Conservation (phyloP, 2,329 filamentous ascomycete genomes). For the Aspergillus chevalieri region DNA sequence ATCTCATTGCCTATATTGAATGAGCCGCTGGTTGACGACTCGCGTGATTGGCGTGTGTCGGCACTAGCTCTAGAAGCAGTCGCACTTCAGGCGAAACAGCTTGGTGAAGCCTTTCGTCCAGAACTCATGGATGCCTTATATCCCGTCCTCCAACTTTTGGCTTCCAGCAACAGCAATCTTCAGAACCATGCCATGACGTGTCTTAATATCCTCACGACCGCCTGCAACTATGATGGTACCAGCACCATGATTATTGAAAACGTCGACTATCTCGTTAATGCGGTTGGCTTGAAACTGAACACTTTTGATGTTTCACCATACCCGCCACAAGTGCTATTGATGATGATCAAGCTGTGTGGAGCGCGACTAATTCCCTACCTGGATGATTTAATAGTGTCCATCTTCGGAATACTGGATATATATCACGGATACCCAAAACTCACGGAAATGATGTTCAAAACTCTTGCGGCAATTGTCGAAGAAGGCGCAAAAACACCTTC, state of each 20-base stretch:
- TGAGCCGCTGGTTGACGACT: conserved; percentile 31
- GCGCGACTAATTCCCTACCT: conserved; percentile 76
- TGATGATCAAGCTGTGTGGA: conserved; percentile 89
- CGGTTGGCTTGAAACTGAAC: conserved; percentile 80
- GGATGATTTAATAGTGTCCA: conserved; percentile 82
- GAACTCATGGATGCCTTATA: conserved; percentile 90
- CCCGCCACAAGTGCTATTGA: conserved; percentile 79
- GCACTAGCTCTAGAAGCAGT: conserved; percentile 76
- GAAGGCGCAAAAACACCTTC: conserved; percentile 61
- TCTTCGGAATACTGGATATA: conserved; percentile 88
- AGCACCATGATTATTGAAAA: conserved; percentile 80
- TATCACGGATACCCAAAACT: conserved; percentile 88
- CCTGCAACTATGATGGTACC: conserved; percentile 69
- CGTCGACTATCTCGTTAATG: conserved; percentile 93
- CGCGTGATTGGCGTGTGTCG: conserved; percentile 63
- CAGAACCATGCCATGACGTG: conserved; percentile 77
- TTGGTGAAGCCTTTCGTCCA: conserved; percentile 64
- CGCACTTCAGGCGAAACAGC: conserved; percentile 65
- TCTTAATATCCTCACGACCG: conserved; percentile 69
- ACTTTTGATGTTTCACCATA: conserved; percentile 88
- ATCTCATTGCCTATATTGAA: conserved; percentile 36
- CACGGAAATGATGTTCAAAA: conserved; percentile 77
- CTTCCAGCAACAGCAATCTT: conserved; percentile 61
- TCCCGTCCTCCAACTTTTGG: conserved; percentile 81
- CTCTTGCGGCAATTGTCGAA: conserved; percentile 74